Evolutionary conservation across 495 filamentous ascomycete species (phyloP), one percentile per base, ranked within the genome.

Genomic region (Oidiodendron maius): DNA sequence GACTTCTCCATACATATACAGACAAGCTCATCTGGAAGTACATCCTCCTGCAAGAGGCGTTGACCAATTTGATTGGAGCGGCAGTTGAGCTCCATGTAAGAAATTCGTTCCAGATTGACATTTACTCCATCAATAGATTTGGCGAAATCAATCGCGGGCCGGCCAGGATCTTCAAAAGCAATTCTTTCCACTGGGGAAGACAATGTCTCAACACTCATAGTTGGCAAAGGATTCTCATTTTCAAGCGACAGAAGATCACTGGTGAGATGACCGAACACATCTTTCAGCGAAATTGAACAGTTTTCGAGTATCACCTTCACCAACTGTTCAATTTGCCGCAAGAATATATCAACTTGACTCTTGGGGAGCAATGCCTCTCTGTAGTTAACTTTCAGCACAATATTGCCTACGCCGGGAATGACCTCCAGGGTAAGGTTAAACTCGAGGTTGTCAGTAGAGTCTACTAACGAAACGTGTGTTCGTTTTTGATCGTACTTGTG

Each of bases 1-100:
- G 78, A 84, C 52, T 87, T 89, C 20, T 87, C 76, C 74, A 90
- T 81, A 18, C 78, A 69, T 13, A 94, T 75, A 22, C 78, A 78
- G 21, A 91, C 65, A 11, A 86, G 64, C 11, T 79, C 70, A 8
- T 76, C 74, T 2, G 69, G 59, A 1, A 57, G 49, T 6, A 75
- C 64, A 1, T 74, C 74, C 5, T 59, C 40, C 24, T 68, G 49
- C 13, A 69, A 38, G 0, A 95, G 62, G 47, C 72, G 61, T 46
- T 74, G 67, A 2, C 85, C 85, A 38, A 94, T 74, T 21, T 65
- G 65, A 51, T 89, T 87, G 4, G 84, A 78, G 18, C 65, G 67
- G 0, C 50, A 51, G 56, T 88, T 81, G 9, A 95, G 64, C 43
- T 83, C 64, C 1, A 51, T 46, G 52, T 88, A 95, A 0, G 82